Evolutionary conservation across 169 alveolate species (phyloP).

Genomic region (Eimeria sp.): DNA sequence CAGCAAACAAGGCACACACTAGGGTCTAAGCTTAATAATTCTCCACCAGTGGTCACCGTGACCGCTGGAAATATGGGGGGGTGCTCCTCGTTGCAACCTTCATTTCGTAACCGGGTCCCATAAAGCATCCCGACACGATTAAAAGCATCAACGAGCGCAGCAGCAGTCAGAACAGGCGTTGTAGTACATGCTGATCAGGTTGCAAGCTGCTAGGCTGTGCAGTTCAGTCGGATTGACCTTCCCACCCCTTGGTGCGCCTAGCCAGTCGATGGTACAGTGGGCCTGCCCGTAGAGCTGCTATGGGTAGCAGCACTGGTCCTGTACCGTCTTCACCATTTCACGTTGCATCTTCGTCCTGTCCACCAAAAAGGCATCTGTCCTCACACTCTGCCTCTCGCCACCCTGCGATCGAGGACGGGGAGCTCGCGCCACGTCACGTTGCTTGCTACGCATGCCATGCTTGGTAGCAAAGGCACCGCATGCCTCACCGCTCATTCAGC

Average conservation of each 20-base stretch:
- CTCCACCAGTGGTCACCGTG: background rate
- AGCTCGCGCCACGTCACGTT: background rate
- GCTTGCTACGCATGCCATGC: background rate
- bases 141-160: background rate
- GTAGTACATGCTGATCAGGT: background rate
- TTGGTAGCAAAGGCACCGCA: background rate
- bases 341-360: background rate
- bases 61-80: background rate
- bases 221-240: background rate
- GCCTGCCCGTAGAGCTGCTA: background rate
- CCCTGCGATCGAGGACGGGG: conserved; percentile 25
- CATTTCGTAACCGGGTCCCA: background rate
- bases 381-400: conserved; percentile 36
- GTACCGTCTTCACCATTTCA: background rate
- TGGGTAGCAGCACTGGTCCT: background rate
- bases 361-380: too few relatives aligned
- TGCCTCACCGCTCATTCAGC: background rate
- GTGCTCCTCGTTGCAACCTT: background rate
- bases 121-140: too few relatives aligned
- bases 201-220: background rate
- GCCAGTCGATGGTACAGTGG: background rate
- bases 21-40: background rate
- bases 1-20: background rate
- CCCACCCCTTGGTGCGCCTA: background rate
- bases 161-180: background rate